Base-by-base conservation (phyloP, 805 yeast species). In the Hanseniaspora singularis region DNA sequence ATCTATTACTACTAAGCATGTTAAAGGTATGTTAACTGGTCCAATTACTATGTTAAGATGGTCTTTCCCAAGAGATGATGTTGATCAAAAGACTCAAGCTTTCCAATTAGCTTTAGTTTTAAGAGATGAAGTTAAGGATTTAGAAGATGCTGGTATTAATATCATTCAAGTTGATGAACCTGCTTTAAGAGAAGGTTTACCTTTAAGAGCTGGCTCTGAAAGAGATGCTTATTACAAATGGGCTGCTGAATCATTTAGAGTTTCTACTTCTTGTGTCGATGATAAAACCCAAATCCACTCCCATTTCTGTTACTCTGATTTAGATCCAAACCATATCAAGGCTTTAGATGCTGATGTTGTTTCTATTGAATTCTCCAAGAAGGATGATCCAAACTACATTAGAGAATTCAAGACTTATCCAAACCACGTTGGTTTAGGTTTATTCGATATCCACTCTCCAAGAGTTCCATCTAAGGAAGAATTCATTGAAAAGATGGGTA, bases 11-110 rank as follows among this genome's bases (percentile, higher is more conserved):
- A 70, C 77, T 62, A 84, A 83, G 76, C 96, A 96, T 66, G 84
- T 92, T 79, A 92, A 92, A 79, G 98, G 98, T 85, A 92, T 92
- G 98, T 81, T 92, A 68, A 88, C 98, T 66, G 98, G 98, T 73
- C 98, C 98, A 68, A 92, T 92, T 63, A 92, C 98, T 66, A 86
- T 94, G 73, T 81, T 92, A 69, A 85, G 98, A 80, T 92, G 98
- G 98, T 92, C 98, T 61, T 92, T 92, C 96, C 98, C 98, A 76
- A 86, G 98, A 82, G 89, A 88, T 67, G 98, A 92, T 64, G 82
- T 89, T 58, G 74, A 94, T 54, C 88, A 83, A 73, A 77, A 83
- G 74, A 76, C 78, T 58, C 98, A 92, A 76, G 86, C 96, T 59
- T 77, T 83, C 68, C 98, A 92, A 78, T 81, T 92, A 66, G 94